Percentiles rank a stretch among this genome's conserved stretches.
Evolutionary conservation across 768 basidiomycete species (phyloP).

Genomic region (Boletus sp.): DNA sequence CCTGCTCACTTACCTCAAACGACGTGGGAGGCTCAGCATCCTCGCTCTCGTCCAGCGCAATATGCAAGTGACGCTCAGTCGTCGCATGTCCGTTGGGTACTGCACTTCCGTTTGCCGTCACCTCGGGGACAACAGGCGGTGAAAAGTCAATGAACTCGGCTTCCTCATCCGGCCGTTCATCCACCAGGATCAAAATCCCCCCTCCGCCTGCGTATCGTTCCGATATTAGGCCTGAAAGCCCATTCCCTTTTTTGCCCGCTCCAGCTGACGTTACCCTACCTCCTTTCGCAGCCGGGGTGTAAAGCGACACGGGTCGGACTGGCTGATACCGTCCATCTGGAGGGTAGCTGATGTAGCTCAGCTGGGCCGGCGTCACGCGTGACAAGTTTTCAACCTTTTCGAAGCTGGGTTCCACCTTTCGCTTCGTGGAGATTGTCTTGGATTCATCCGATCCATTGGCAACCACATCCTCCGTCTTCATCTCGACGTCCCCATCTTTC

Average conservation of each 20-base stretch:
- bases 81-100: conserved; percentile 25
- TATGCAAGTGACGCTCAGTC: conserved; percentile 43
- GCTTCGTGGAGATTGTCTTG: conserved; percentile 48
- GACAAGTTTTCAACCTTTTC: conserved; percentile 86
- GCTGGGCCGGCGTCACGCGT: conserved; percentile 87
- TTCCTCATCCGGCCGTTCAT: conserved; percentile 66
- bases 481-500: conserved; percentile 68
- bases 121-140: conserved; percentile 34
- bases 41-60: conserved; percentile 67
- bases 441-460: conserved; percentile 58
- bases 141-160: conserved; percentile 71
- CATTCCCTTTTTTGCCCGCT: conserved; percentile 31
- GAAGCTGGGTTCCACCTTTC: conserved; percentile 71
- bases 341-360: conserved; percentile 83
- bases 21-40: conserved; percentile 76
- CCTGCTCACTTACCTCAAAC: conserved; percentile 68
- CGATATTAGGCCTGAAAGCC: conserved; percentile 37
- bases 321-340: conserved; percentile 80
- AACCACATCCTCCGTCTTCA: conserved; percentile 69
- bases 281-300: conserved; percentile 32
- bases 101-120: conserved; percentile 28
- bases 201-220: conserved; percentile 78
- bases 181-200: conserved; percentile 82
- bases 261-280: conserved; percentile 30
- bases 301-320: conserved; percentile 72